Base-by-base conservation (phyloP, 2,329 filamentous ascomycete species). In the Arthrobotrys sinensis region DNA sequence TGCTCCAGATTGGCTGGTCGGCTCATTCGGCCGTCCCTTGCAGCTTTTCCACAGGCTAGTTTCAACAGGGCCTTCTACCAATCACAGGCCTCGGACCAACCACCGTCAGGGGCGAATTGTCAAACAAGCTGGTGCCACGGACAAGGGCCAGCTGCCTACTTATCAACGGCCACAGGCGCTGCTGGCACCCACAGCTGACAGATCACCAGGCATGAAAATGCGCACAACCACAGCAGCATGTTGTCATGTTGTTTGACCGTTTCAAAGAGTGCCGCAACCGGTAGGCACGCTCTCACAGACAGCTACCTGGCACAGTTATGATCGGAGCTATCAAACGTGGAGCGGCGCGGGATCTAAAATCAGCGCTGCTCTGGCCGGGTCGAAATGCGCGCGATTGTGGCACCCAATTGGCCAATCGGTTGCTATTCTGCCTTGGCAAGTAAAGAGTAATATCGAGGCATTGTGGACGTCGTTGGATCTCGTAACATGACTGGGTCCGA, bases 81-180 rank as follows among this genome's bases (percentile, higher is more conserved):
- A 75, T 75, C 62, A 68, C 19, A 45, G 46, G 45, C 68, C 32
- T 3, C 8, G 19, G 24, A 24, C 14, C 40, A 4, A 12, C 21
- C 28, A 38, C 14, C 16, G 38, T 60, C 69, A 73, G 62, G 69
- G 69, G 69, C 40, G 19, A 28, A 36, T 40, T 38, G 38, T 68
- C 62, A 75, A 68, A 75, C 70, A 57, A 32, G 40, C 63, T 67
- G 70, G 70, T 67, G 70, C 70, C 70, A 75, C 70, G 24, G 63
- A 66, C 63, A 66, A 38, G 63, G 63, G 45, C 63, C 46, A 50
- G 46, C 63, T 66, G 43, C 46, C 50, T 53, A 43, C 63, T 67
- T 53, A 55, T 55, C 48, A 53, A 70, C 53, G 55, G 53, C 32
- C 40, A 16, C 40, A 55, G 19, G 36, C 48, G 66, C 48, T 62